phyloP scores from a whole-genome alignment of 805 yeast genomes.

The Candida silvicultrix region DNA sequence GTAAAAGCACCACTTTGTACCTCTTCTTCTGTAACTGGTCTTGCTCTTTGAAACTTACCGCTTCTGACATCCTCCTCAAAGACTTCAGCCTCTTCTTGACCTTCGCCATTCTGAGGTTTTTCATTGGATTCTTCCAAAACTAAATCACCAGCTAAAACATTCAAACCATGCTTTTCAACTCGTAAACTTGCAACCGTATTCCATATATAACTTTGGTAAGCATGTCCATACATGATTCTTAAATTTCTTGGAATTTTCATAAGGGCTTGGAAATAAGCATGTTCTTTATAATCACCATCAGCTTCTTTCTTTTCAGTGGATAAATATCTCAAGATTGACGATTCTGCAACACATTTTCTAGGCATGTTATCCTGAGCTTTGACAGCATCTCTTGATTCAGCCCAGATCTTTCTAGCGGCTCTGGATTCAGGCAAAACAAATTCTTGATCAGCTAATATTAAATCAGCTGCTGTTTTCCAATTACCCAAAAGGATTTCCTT shows the following conservation, averaged over 20 bases:
- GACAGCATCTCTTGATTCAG: conserved; percentile 58
- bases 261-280: conserved; percentile 70
- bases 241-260: conserved; percentile 89
- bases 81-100: conserved; percentile 35
- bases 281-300: conserved; percentile 37
- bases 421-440: conserved; percentile 75
- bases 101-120: conserved; percentile 7
- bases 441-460: conserved; percentile 81
- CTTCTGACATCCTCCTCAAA: conserved; percentile 68
- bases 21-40: conserved; percentile 72
- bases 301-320: conserved; percentile 41
- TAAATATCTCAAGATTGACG: conserved; percentile 58
- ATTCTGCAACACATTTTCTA: conserved; percentile 80
- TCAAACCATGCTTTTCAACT: conserved; percentile 60
- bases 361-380: conserved; percentile 77
- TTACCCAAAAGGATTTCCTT: conserved; percentile 59
- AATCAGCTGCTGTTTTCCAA: conserved; percentile 75
- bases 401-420: conserved; percentile 82
- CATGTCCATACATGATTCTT: conserved; percentile 93
- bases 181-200: conserved; percentile 78
- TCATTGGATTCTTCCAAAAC: conserved; percentile 37
- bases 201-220: conserved; percentile 96
- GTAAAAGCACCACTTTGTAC: conserved; percentile 48
- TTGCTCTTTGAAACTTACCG: conserved; percentile 56
- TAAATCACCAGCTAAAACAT: conserved; percentile 76